phyloP scores from a whole-genome alignment of 805 yeast species.

The Metschnikowia noctiluminum region DNA sequence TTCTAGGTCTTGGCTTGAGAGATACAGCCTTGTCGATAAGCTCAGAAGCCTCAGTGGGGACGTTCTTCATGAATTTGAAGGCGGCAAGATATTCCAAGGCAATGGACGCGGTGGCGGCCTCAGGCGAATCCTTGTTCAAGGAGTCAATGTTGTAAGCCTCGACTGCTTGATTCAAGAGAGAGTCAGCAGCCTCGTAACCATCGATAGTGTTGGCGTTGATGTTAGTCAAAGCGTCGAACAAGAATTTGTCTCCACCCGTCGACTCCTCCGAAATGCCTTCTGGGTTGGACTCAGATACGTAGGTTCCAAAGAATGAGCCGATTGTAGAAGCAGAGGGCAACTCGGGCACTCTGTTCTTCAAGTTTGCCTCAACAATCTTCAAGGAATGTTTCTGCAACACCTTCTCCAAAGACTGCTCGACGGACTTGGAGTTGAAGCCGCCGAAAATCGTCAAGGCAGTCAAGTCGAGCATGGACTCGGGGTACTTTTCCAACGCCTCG shows the following conservation, averaged over 20 bases:
- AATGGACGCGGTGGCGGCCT: slow-evolving; percentile 49
- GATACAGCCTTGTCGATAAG: slow-evolving; percentile 64
- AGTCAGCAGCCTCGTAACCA: slow-evolving; percentile 61
- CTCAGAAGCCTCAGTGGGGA: slow-evolving; percentile 58
- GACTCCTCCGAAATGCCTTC: slow-evolving; percentile 48
- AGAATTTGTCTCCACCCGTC: slow-evolving; percentile 60
- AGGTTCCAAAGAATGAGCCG: slow-evolving; percentile 87
- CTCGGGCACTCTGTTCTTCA: slow-evolving; percentile 47
- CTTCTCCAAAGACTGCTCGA: slow-evolving; percentile 82
- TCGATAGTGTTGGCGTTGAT: slow-evolving; percentile 50
- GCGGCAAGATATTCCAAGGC: slow-evolving; percentile 85
- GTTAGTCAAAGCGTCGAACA: slow-evolving; percentile 62
- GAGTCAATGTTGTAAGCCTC: slow-evolving; percentile 38
- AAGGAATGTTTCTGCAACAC: slow-evolving; percentile 79
- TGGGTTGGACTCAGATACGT: slow-evolving; percentile 52
- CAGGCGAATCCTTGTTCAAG: slow-evolving; percentile 32
- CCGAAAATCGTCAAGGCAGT: slow-evolving; percentile 86
- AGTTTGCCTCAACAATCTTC: slow-evolving; percentile 60
- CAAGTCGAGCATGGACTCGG: slow-evolving; percentile 86
- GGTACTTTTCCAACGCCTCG: slow-evolving; percentile 73
- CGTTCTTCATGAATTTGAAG: slow-evolving; percentile 76
- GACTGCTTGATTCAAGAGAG: slow-evolving; percentile 57
- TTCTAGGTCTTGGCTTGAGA: slow-evolving; percentile 72
- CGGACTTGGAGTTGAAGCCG: slow-evolving; percentile 72
- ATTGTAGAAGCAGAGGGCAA: slow-evolving; percentile 83